A percentile compares a stretch with the other conserved stretches of the same genome.
Conservation (phyloP, 345 rosid species). For the Eutrema japonicum region DNA sequence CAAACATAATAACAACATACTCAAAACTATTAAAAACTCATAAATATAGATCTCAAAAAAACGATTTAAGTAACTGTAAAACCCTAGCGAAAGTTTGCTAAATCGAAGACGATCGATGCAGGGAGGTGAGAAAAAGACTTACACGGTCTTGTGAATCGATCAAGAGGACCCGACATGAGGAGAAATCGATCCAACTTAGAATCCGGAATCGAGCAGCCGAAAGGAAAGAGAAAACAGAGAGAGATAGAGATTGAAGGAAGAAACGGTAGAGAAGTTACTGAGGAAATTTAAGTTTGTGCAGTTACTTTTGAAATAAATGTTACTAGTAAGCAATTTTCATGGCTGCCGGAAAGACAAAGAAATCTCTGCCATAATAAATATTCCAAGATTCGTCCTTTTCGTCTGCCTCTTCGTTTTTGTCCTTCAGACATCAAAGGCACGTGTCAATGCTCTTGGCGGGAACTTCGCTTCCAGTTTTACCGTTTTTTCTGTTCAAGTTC, state of each 20-base stretch:
- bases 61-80: neutral
- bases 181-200: neutral
- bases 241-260: neutral
- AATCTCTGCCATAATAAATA: constrained; percentile 15
- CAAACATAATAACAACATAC: neutral
- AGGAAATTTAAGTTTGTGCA: neutral
- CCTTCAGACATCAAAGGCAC: constrained; percentile 16
- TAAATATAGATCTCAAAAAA: neutral
- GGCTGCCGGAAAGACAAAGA: constrained; percentile 13
- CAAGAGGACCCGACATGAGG: constrained; percentile 40
- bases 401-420: constrained; percentile 22
- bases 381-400: constrained; percentile 7
- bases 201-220: neutral
- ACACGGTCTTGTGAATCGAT: constrained; percentile 39
- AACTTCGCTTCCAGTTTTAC: constrained; percentile 10
- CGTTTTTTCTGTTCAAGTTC: neutral
- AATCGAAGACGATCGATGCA: neutral
- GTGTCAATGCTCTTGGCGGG: constrained; percentile 30
- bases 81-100: neutral
- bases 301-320: constrained; percentile 14
- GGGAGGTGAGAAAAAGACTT: neutral
- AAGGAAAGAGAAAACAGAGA: neutral
- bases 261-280: constrained; percentile 27
- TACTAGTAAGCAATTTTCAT: neutral
- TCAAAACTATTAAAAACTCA: neutral